A percentile compares a stretch with the other conserved stretches of the same genome.
These are phyloP conservation scores for Phytophthora agathidicida DNA, from an alignment of 352 stramenopile species.

Conservation along the genomic window DNA sequence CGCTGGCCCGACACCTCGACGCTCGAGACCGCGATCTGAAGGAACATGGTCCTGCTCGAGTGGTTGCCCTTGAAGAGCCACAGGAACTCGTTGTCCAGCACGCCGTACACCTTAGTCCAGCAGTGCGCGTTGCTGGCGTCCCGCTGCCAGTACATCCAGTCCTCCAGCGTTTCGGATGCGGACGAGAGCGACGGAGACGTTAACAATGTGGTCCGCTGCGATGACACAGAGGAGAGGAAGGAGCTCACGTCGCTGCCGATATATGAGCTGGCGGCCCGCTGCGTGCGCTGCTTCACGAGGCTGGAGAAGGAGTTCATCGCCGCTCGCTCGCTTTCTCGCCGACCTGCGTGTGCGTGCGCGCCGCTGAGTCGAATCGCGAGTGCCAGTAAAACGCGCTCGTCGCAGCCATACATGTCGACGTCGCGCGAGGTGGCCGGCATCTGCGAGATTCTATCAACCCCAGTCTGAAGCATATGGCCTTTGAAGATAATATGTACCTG, in stretches of 20 bases:
- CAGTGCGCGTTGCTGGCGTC: slow-evolving; percentile 66
- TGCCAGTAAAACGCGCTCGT: slow-evolving; percentile 2
- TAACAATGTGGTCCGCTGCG: slow-evolving; percentile 56
- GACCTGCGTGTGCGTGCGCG: background rate
- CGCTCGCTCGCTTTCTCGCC: background rate
- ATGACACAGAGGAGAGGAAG: slow-evolving; percentile 40
- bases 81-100: slow-evolving; percentile 83
- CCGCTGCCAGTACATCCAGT: slow-evolving; percentile 89
- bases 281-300: slow-evolving; percentile 28
- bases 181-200: slow-evolving; percentile 36
- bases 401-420: slow-evolving; percentile 18
- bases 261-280: slow-evolving; percentile 37
- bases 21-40: slow-evolving; percentile 79
- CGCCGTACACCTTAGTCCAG: slow-evolving; percentile 85
- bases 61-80: slow-evolving; percentile 81
- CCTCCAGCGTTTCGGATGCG: slow-evolving; percentile 49
- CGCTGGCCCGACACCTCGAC: slow-evolving; percentile 70
- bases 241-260: slow-evolving; percentile 38
- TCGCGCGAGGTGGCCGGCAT: too few relatives aligned
- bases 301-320: slow-evolving; percentile 19
- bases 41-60: slow-evolving; percentile 55
- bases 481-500: slow-evolving; percentile 1
- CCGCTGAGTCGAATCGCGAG: slow-evolving; percentile 24
- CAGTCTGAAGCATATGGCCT: slow-evolving; percentile 27
- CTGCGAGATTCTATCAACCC: slow-evolving; percentile 15